Conservation (phyloP, 23 red algal species). For the Porphyridium purpureum region DNA sequence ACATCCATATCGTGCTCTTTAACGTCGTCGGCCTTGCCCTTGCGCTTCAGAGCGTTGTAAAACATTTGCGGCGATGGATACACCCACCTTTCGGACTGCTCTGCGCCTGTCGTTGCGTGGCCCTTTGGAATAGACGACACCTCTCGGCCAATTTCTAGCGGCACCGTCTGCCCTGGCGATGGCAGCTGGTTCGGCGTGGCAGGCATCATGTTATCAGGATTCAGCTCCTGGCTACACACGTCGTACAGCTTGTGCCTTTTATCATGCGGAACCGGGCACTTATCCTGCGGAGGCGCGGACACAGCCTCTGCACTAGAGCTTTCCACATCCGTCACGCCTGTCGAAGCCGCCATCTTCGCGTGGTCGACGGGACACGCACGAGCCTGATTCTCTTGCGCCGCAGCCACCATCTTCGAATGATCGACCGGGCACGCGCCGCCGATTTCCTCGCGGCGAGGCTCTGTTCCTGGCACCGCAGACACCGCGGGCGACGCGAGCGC, state of each 20-base stretch:
- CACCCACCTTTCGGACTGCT: slow-evolving; percentile 30
- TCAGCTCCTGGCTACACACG: slow-evolving; percentile 50
- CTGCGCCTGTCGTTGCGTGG: neutral
- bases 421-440: no score
- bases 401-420: no score
- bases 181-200: slow-evolving; percentile 53
- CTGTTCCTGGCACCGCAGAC: no score
- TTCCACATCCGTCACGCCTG: no score
- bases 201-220: slow-evolving; percentile 52
- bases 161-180: slow-evolving; percentile 35
- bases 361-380: no score
- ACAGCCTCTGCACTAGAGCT: no score
- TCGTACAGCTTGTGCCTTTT: slow-evolving; percentile 23
- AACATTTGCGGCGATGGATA: slow-evolving; percentile 81
- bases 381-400: no score
- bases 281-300: no score
- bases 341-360: no score
- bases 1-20: slow-evolving; percentile 44
- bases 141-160: slow-evolving; percentile 30
- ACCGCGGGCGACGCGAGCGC: no score
- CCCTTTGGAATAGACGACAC: slow-evolving; percentile 47
- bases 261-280: neutral
- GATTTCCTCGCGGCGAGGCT: no score
- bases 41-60: slow-evolving; percentile 59
- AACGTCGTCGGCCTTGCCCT: slow-evolving; percentile 56